phyloP scores from a whole-genome alignment of 371 early-diverging fungal genomes.

The Mortierella sp. region DNA sequence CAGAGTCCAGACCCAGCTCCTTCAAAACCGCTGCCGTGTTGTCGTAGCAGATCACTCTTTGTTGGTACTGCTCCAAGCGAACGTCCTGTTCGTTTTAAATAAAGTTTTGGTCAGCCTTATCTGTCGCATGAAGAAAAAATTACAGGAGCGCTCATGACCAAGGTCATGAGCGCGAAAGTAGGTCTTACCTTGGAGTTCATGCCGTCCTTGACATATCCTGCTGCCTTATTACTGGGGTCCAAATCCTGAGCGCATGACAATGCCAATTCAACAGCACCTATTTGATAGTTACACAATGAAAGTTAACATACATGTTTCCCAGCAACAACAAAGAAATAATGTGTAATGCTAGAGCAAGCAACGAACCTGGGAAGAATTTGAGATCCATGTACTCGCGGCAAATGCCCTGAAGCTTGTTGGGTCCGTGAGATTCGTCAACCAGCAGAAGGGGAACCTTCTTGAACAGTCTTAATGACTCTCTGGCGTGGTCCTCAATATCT shows the following conservation, averaged over 20 bases:
- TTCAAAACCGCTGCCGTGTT: constrained; percentile 37
- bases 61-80: constrained; percentile 51
- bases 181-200: constrained; percentile 47
- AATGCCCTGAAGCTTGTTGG: constrained; percentile 72
- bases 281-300: not conserved
- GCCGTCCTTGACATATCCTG: constrained; percentile 62
- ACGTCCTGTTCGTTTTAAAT: constrained; percentile 33
- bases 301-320: not conserved
- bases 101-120: not conserved
- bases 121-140: not conserved
- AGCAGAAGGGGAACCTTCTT: constrained; percentile 62
- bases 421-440: constrained; percentile 50
- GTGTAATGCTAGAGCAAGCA: not conserved
- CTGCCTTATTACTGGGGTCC: constrained; percentile 72
- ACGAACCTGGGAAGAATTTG: constrained; percentile 60
- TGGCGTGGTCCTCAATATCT: constrained; percentile 64
- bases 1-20: constrained; percentile 41
- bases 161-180: not conserved
- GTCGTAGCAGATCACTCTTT: constrained; percentile 50
- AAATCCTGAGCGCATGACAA: constrained; percentile 75
- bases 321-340: not conserved
- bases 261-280: constrained; percentile 77
- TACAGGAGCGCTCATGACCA: not conserved
- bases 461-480: constrained; percentile 73
- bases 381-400: constrained; percentile 66